A percentile compares a stretch with the other conserved stretches of the same genome.
Conservation (phyloP, 257 asterid genomes). For the Salvia hispanica region DNA sequence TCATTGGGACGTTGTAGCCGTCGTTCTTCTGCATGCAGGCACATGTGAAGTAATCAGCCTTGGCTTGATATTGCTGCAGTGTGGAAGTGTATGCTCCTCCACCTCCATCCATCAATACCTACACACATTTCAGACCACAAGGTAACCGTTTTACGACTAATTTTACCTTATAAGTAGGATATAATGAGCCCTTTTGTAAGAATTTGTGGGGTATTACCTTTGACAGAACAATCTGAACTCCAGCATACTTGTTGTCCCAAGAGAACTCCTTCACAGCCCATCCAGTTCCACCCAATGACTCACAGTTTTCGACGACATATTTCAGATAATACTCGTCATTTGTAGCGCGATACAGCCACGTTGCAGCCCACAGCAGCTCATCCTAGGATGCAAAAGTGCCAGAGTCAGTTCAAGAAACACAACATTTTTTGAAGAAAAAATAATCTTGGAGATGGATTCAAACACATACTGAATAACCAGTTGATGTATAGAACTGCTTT, state of each 20-base stretch:
- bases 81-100: constrained; percentile 63
- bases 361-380: constrained; percentile 90
- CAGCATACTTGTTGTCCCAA: constrained; percentile 97
- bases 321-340: constrained; percentile 64
- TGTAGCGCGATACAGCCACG: constrained; percentile 83
- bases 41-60: constrained; percentile 81
- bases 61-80: constrained; percentile 66
- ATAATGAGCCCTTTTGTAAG: background rate
- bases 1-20: constrained; percentile 65
- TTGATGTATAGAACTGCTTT: constrained; percentile 59
- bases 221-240: constrained; percentile 77
- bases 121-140: constrained; percentile 14
- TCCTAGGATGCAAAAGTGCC: constrained; percentile 45
- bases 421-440: background rate
- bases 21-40: constrained; percentile 81
- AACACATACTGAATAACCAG: constrained; percentile 62
- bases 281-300: constrained; percentile 80
- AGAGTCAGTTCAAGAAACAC: background rate
- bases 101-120: constrained; percentile 73
- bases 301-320: constrained; percentile 68
- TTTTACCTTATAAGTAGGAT: background rate
- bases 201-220: constrained; percentile 41
- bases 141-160: background rate
- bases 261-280: constrained; percentile 85
- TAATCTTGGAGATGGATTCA: background rate